Percentiles rank a stretch among this genome's conserved stretches.
Conservation (phyloP, 352 stramenopile genomes). For the Globisporangium alternatum region DNA sequence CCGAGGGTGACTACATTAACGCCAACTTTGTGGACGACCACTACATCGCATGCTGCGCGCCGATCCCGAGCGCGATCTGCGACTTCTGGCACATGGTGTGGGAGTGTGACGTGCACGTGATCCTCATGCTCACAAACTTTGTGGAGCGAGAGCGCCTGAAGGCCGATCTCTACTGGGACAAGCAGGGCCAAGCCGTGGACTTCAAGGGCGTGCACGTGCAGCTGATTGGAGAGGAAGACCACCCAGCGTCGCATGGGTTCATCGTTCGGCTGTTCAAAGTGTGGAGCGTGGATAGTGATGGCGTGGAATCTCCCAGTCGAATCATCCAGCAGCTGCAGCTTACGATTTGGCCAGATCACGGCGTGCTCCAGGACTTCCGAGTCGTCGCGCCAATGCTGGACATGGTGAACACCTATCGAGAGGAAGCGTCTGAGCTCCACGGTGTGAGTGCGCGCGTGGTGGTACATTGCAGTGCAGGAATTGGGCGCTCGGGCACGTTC, state of each 20-base stretch:
- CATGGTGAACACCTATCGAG: slow-evolving; percentile 49
- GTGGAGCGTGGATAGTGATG: slow-evolving; percentile 25
- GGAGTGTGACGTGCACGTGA: slow-evolving; percentile 68
- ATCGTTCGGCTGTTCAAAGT: slow-evolving; percentile 56
- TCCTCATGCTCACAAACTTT: slow-evolving; percentile 90
- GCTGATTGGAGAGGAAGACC: slow-evolving; percentile 40
- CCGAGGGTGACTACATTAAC: slow-evolving; percentile 70
- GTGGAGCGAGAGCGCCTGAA: slow-evolving; percentile 70
- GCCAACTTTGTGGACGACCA: slow-evolving; percentile 55
- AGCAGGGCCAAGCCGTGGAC: slow-evolving; percentile 35
- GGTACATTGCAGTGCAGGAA: slow-evolving; percentile 80
- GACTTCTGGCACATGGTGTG: slow-evolving; percentile 88
- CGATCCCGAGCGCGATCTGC: slow-evolving; percentile 49
- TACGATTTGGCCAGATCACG: slow-evolving; percentile 78
- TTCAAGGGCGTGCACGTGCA: slow-evolving; percentile 54
- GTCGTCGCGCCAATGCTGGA: slow-evolving; percentile 75
- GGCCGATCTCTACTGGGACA: slow-evolving; percentile 75
- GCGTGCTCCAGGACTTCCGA: slow-evolving; percentile 65
- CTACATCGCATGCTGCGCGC: slow-evolving; percentile 80
- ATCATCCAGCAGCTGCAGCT: slow-evolving; percentile 72
- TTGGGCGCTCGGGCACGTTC: slow-evolving; percentile 78
- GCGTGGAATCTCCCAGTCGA: slow-evolving; percentile 26
- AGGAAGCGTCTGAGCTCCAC: slow-evolving; percentile 22
- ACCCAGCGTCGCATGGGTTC: slow-evolving; percentile 31
- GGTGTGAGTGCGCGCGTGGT: slow-evolving; percentile 37